Conservation (phyloP, 306 rosid genomes). For the Prunus padus region DNA sequence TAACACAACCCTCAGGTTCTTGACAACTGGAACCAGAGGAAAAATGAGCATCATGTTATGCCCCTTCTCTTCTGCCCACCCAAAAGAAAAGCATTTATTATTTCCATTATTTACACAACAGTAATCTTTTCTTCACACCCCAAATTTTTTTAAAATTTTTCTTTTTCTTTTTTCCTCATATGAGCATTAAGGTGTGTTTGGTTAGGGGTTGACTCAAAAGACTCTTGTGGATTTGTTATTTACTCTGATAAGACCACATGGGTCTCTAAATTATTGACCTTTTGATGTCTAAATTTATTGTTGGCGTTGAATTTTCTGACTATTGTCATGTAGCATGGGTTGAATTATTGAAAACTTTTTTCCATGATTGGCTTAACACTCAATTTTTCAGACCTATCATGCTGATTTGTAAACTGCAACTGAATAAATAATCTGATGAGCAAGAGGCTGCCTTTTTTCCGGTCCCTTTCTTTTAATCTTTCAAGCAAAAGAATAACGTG, state of each 20-base stretch:
- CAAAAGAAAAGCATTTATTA: constrained; percentile 11
- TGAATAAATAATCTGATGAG: neutral
- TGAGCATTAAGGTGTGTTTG: neutral
- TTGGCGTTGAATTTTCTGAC: neutral
- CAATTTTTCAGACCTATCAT: neutral
- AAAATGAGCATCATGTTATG: constrained; percentile 12
- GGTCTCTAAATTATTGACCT: constrained; percentile 9
- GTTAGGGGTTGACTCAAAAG: constrained; percentile 15
- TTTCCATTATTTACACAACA: constrained; percentile 2
- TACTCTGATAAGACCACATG: neutral
- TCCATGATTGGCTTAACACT: neutral
- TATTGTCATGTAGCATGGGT: neutral
- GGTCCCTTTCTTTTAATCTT: too few relatives aligned
- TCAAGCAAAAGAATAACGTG: too few relatives aligned
- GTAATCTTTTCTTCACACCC: neutral
- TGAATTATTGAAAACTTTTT: neutral
- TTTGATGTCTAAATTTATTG: constrained; percentile 17
- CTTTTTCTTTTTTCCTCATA: too few relatives aligned
- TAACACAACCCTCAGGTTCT: constrained; percentile 38
- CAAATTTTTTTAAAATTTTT: neutral
- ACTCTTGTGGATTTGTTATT: constrained; percentile 2
- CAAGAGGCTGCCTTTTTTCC: too few relatives aligned
- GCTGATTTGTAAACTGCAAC: neutral
- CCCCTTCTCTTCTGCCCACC: neutral
- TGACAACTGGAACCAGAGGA: constrained; percentile 41